Evolutionary conservation across 2,329 filamentous ascomycete genomes (phyloP).

Genomic region (Aspergillus sp.): DNA sequence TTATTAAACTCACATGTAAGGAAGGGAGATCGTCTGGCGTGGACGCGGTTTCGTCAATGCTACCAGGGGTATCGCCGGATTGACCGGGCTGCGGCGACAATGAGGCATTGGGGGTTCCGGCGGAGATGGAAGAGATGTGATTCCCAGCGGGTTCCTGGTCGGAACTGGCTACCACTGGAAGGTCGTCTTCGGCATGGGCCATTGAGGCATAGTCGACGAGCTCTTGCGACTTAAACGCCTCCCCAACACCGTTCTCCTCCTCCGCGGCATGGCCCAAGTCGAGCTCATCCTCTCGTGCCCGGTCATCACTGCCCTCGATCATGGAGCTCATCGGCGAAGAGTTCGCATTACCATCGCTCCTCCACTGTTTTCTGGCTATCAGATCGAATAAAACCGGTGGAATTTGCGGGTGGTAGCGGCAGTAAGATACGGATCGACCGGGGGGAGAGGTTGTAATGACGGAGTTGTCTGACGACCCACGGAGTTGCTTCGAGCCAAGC

Average conservation of each 20-base stretch:
- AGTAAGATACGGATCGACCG: background rate
- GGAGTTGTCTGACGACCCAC: background rate
- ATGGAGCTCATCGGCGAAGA: slow-evolving; percentile 66
- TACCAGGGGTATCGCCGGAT: slow-evolving; percentile 22
- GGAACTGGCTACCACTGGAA: slow-evolving; percentile 24
- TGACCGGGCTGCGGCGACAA: slow-evolving; percentile 21
- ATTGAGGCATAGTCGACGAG: slow-evolving; percentile 16
- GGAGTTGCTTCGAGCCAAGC: background rate
- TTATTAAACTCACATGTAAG: slow-evolving; percentile 61
- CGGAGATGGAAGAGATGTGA: slow-evolving; percentile 13
- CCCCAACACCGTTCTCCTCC: slow-evolving; percentile 24
- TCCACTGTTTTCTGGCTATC: slow-evolving; percentile 14
- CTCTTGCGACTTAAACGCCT: slow-evolving; percentile 16
- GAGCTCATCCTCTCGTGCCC: slow-evolving; percentile 56
- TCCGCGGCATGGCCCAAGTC: slow-evolving; percentile 43
- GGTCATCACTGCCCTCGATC: slow-evolving; percentile 60
- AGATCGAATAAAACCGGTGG: background rate
- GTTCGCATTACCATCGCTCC: slow-evolving; percentile 53
- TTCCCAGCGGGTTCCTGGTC: slow-evolving; percentile 20
- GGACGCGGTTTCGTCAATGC: slow-evolving; percentile 67
- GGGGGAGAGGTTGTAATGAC: background rate
- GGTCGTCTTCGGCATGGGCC: slow-evolving; percentile 23
- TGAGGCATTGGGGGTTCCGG: slow-evolving; percentile 20
- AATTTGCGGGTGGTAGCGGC: background rate
- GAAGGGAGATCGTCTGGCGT: slow-evolving; percentile 83